Conservation (phyloP, 352 stramenopile species). For the Pythium plurisporium region DNA sequence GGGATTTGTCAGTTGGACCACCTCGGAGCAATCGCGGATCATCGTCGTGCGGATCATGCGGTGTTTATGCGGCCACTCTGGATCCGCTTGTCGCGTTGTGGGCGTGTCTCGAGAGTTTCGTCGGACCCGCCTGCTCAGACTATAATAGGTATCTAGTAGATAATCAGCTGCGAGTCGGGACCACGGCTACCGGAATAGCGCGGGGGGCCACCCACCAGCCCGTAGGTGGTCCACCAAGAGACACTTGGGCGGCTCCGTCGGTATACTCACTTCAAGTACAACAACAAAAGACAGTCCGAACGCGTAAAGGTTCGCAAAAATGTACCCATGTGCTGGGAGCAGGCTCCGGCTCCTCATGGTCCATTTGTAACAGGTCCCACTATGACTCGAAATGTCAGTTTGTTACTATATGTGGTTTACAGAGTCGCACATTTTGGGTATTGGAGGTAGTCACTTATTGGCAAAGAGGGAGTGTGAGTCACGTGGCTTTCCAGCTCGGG, state of each 20-base stretch:
- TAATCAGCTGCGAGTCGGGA: not conserved
- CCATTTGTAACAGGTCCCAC: not conserved
- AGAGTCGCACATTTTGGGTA: not conserved
- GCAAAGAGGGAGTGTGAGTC: not conserved
- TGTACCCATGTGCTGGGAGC: slow-evolving; percentile 1
- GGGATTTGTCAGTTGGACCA: too few relatives aligned
- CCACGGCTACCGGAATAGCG: not conserved
- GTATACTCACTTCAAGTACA: not conserved
- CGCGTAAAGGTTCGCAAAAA: slow-evolving; percentile 1
- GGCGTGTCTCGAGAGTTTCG: not conserved
- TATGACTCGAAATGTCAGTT: not conserved
- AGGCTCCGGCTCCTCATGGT: slow-evolving; percentile 3
- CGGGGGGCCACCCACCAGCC: not conserved
- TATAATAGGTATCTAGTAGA: not conserved
- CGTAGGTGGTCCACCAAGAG: not conserved
- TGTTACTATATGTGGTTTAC: not conserved
- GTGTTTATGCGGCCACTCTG: not conserved
- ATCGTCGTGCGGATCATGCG: too few relatives aligned
- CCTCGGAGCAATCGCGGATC: too few relatives aligned
- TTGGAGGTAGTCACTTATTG: not conserved
- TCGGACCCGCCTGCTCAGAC: not conserved
- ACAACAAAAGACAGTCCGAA: not conserved
- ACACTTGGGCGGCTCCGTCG: not conserved
- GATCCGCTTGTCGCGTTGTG: not conserved
- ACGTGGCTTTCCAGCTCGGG: not conserved